Evolutionary conservation across 2,329 filamentous ascomycete species (phyloP), one percentile per base, ranked within the genome.

Genomic region (Raffaelea albimanens): DNA sequence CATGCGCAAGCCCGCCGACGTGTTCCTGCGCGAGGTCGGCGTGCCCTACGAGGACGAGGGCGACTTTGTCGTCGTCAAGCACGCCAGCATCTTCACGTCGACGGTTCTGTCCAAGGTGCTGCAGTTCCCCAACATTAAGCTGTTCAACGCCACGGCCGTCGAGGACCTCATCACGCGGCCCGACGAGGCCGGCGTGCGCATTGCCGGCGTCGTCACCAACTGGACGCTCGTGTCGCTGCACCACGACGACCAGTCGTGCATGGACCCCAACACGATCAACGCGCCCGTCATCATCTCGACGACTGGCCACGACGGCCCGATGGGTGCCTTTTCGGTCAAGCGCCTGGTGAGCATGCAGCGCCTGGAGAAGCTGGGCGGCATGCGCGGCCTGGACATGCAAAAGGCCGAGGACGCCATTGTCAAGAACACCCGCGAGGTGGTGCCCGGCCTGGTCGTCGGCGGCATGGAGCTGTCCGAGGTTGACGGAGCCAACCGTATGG

Each of bases 251-350:
- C 88, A 95, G 71, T 86, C 80, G 52, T 95, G 89, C 83, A 95
- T 95, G 89, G 90, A 95, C 65, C 89, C 89, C 56, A 95, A 93
- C 78, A 95, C 89, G 59, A 95, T 95, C 77, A 95, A 95, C 62
- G 87, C 88, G 0, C 88, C 89, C 1, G 67, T 95, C 50, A 73
- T 95, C 61, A 85, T 96, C 70, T 88, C 83, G 49, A 95, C 89
- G 21, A 95, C 89, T 0, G 90, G 89, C 44, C 89, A 96, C 59
- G 89, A 96, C 56, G 90, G 78, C 0, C 89, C 89, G 16, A 94
- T 95, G 63, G 90, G 89, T 42, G 89, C 89, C 44, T 96, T 96
- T 72, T 85, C 71, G 55, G 89, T 87, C 64, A 95, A 95, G 78
- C 80, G 89, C 43, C 83, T 95, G 38, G 89, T 94, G 43, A 86